Conservation (phyloP, 1,284 basidiomycete genomes). For the Apiotrichum brassicae region DNA sequence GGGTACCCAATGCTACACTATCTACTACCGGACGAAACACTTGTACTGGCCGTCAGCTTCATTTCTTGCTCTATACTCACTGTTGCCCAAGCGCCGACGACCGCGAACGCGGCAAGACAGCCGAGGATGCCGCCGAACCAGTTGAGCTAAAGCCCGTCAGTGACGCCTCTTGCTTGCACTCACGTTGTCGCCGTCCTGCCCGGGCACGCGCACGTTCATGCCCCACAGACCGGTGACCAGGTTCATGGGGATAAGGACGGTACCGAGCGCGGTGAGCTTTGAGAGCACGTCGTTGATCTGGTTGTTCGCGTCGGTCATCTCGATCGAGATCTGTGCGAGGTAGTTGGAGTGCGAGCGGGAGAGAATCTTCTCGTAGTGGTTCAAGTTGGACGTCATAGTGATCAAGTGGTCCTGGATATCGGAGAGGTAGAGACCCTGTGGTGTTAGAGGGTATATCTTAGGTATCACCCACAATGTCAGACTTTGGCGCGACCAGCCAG, state of each 20-base stretch:
- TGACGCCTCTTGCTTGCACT: conserved; percentile 11
- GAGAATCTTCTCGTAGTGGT: conserved; percentile 98
- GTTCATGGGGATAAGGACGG: conserved; percentile 95
- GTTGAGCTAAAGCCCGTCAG: conserved; percentile 25
- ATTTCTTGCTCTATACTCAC: neutral
- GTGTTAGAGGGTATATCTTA: neutral
- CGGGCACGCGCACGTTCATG: conserved; percentile 60
- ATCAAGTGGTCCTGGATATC: conserved; percentile 97
- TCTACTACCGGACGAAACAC: conserved; percentile 2
- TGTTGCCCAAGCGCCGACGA: conserved; percentile 74
- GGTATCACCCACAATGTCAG: conserved; percentile 71
- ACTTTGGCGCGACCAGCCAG: conserved; percentile 96
- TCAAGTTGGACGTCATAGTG: conserved; percentile 94
- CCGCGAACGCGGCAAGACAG: conserved; percentile 65
- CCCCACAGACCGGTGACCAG: conserved; percentile 68
- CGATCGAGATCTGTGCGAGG: conserved; percentile 94
- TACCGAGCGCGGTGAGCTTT: conserved; percentile 97
- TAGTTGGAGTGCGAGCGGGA: conserved; percentile 99
- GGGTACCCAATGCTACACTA: no score
- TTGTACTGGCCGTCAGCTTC: conserved; percentile 1
- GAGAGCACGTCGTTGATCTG: conserved; percentile 99
- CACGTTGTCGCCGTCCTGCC: conserved; percentile 56
- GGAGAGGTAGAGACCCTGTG: conserved; percentile 83
- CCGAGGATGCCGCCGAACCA: conserved; percentile 87
- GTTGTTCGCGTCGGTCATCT: conserved; percentile 99